Conservation (phyloP, 2,329 filamentous ascomycete genomes). For the Fusarium burgessii region DNA sequence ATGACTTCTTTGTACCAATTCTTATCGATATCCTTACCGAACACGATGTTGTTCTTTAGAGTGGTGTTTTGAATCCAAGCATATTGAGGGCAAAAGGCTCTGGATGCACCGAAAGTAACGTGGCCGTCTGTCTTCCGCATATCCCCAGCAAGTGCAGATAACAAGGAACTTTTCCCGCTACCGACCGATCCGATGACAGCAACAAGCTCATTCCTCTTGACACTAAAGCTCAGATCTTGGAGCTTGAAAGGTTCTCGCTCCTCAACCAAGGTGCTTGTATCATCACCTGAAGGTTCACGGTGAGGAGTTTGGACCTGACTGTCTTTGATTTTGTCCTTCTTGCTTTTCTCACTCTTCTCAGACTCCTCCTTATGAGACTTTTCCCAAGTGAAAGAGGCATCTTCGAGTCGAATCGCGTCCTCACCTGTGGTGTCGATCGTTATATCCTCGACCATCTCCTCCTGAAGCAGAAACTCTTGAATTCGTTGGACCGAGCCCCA, state of each 20-base stretch:
- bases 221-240: constrained; percentile 73
- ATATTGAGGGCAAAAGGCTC: constrained; percentile 95
- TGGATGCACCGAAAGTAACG: constrained; percentile 79
- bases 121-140: constrained; percentile 87
- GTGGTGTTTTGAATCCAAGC: constrained; percentile 97
- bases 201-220: constrained; percentile 80
- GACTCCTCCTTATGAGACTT: constrained; percentile 67
- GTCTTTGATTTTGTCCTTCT: constrained; percentile 53
- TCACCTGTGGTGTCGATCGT: constrained; percentile 66
- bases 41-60: constrained; percentile 88
- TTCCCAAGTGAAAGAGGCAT: constrained; percentile 92
- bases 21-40: constrained; percentile 81
- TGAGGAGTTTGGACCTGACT: constrained; percentile 41
- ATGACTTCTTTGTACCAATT: constrained; percentile 88
- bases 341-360: constrained; percentile 59
- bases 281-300: constrained; percentile 54
- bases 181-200: constrained; percentile 92
- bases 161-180: constrained; percentile 88
- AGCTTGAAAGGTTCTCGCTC: constrained; percentile 78
- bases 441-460: constrained; percentile 83
- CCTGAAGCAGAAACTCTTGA: constrained; percentile 86
- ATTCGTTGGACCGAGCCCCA: constrained; percentile 87
- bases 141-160: constrained; percentile 90
- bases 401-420: constrained; percentile 76
- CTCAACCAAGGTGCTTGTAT: constrained; percentile 68